Evolutionary conservation across 163 green algal genomes (phyloP).

Genomic region (Prototheca cutis): DNA sequence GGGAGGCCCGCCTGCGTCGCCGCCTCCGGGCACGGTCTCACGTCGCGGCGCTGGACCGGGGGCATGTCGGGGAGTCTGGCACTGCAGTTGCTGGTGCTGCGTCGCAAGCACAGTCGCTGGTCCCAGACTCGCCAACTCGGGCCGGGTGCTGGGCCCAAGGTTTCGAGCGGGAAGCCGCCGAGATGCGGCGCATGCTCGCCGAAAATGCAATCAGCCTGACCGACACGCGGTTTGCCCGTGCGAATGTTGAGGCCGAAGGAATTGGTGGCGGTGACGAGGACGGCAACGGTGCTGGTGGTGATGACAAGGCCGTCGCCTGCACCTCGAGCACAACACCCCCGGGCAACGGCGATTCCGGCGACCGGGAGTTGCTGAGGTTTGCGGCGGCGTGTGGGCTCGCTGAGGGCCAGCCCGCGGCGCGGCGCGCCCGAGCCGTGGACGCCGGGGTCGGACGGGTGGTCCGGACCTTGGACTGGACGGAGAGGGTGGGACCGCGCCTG

Average conservation of each 20-base stretch:
- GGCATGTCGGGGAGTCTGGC: too few relatives aligned
- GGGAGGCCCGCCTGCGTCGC: neutral
- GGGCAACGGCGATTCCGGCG: constrained; percentile 8
- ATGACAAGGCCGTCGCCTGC: too few relatives aligned
- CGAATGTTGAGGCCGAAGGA: neutral
- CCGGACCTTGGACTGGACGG: constrained; percentile 26
- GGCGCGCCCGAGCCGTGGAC: constrained; percentile 24
- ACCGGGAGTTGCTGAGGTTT: constrained; percentile 41
- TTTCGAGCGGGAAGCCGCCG: constrained; percentile 21
- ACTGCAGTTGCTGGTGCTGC: too few relatives aligned
- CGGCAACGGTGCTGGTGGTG: too few relatives aligned
- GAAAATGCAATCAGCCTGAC: constrained; percentile 17
- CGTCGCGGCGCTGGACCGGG: neutral
- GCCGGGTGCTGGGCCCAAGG: constrained; percentile 13
- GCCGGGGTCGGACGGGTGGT: constrained; percentile 19
- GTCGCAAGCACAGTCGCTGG: too few relatives aligned
- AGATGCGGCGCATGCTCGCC: constrained; percentile 38
- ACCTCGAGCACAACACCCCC: too few relatives aligned
- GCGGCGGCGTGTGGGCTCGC: constrained; percentile 22
- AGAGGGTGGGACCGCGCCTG: constrained; percentile 12
- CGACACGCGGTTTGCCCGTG: constrained; percentile 14
- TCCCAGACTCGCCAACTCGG: constrained; percentile 1
- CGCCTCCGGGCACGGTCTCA: constrained; percentile 10
- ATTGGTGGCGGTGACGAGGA: too few relatives aligned
- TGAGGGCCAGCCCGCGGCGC: constrained; percentile 20